Base-by-base conservation (phyloP, 176 grass and related monocot genomes). In the Hordeum marinum region DNA sequence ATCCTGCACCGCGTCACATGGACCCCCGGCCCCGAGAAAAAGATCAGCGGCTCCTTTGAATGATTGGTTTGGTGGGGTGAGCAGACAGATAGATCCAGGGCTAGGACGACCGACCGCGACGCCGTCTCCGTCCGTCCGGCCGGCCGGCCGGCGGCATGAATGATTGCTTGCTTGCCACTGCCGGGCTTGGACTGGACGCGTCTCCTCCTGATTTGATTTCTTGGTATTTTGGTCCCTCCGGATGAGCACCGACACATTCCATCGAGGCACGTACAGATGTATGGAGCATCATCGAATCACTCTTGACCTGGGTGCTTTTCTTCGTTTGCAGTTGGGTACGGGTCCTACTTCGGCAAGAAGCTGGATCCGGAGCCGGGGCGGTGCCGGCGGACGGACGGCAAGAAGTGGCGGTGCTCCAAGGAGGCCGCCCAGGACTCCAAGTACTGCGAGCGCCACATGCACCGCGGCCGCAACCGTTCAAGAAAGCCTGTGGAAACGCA, bases 401-500 rank as follows among this genome's bases (percentile, higher is more conserved):
- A 97, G 86, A 98, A 98, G 85, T 98, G 95, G 95, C 90, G 95
- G 84, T 98, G 95, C 81, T 73, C 95, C 45, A 98, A 98, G 93
- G 89, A 93, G 84, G 91, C 95, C 42, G 86, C 87, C 4, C 93
- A 87, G 34, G 95, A 98, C 75, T 98, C 95, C 62, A 95, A 95
- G 89, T 98, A 98, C 85, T 98, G 95, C 82, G 91, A 98, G 85
- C 92, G 95, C 81, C 95, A 97, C 90, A 97, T 97, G 92, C 95
- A 97, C 75, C 92, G 95, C 43, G 92, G 95, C 77, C 92, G 95
- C 74, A 94, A 76, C 83, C 95, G 95, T 97, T 97, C 95, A 97
- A 97, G 92, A 97, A 97, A 97, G 93, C 93, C 95, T 93, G 95
- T 95, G 95, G 95, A 98, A 98, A 42, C 92, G 78, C 95, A 76